These are phyloP conservation scores for Rhododendron molle DNA, from an alignment of 148 eudicot genomes.

Conservation along the genomic window DNA sequence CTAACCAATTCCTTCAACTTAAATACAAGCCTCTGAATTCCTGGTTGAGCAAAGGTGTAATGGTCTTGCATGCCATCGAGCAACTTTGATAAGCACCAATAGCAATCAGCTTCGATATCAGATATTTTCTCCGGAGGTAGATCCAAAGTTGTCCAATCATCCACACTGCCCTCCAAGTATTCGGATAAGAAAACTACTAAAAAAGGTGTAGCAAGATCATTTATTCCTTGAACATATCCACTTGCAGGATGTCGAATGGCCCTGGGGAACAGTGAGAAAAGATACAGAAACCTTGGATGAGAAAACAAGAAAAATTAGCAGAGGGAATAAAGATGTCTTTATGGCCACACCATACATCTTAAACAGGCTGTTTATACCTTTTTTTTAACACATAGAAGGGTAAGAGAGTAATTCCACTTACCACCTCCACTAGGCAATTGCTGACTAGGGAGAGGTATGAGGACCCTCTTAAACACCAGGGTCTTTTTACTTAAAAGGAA, in stretches of 20 bases:
- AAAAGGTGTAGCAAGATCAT: constrained; percentile 91
- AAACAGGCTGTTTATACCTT: background rate
- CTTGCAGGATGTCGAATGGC: constrained; percentile 99
- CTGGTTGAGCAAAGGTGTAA: constrained; percentile 99
- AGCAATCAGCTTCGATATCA: constrained; percentile 90
- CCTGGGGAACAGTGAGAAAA: constrained; percentile 36
- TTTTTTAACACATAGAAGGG: no score
- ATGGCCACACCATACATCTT: background rate
- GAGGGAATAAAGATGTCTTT: background rate
- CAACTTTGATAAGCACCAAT: constrained; percentile 90
- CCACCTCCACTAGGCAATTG: no score
- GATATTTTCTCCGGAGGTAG: constrained; percentile 56
- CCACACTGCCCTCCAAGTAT: constrained; percentile 64
- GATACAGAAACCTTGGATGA: background rate
- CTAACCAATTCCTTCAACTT: constrained; percentile 88
- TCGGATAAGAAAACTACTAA: constrained; percentile 94
- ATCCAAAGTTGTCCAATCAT: constrained; percentile 61
- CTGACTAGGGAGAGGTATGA: no score
- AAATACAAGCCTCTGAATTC: constrained; percentile 94
- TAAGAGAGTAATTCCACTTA: no score
- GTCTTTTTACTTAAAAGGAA: background rate
- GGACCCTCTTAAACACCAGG: no score
- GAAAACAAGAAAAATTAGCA: background rate
- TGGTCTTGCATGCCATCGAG: constrained; percentile 99
- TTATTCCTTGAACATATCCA: constrained; percentile 99